Conservation (phyloP, 1,284 basidiomycete species). For the Pseudozyma thailandica region DNA sequence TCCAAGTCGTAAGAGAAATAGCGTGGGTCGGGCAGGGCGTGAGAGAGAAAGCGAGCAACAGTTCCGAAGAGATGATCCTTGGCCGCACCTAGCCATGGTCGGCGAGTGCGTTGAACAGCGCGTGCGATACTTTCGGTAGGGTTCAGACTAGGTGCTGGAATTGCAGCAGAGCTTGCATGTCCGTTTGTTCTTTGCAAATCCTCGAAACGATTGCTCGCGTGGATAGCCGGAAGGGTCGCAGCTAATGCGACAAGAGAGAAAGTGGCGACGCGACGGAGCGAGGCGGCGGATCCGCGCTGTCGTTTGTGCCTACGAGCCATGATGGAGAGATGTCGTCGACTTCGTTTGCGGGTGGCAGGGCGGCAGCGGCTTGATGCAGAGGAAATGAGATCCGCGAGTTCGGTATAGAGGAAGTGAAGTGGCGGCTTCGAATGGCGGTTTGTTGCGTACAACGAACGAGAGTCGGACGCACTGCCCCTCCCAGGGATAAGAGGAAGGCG, state of each 20-base stretch:
- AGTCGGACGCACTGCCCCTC: too few species aligned
- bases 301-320: conserved; percentile 13
- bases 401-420: not conserved
- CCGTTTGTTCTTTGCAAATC: not conserved
- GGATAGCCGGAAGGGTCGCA: conserved; percentile 13
- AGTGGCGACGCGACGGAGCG: conserved; percentile 23
- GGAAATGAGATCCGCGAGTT: too few species aligned
- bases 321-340: not conserved
- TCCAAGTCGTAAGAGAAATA: conserved; percentile 48
- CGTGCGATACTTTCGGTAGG: conserved; percentile 31
- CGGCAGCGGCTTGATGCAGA: too few species aligned
- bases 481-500: too few species aligned
- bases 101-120: conserved; percentile 26
- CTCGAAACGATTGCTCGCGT: conserved; percentile 2
- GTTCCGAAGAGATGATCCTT: conserved; percentile 32
- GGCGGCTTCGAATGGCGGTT: too few species aligned
- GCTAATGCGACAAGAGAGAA: conserved; percentile 25
- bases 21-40: conserved; percentile 40
- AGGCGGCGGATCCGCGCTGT: conserved; percentile 1
- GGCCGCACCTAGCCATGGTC: conserved; percentile 30
- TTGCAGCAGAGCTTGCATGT: not conserved
- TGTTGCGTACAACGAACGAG: too few species aligned
- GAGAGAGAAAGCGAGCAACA: conserved; percentile 34
- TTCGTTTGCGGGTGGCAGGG: not conserved
- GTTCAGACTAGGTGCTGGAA: conserved; percentile 8